Percentiles rank a stretch among this genome's conserved stretches.
phyloP scores from a whole-genome alignment of 169 alveolate species.

The Theileria annulata region DNA sequence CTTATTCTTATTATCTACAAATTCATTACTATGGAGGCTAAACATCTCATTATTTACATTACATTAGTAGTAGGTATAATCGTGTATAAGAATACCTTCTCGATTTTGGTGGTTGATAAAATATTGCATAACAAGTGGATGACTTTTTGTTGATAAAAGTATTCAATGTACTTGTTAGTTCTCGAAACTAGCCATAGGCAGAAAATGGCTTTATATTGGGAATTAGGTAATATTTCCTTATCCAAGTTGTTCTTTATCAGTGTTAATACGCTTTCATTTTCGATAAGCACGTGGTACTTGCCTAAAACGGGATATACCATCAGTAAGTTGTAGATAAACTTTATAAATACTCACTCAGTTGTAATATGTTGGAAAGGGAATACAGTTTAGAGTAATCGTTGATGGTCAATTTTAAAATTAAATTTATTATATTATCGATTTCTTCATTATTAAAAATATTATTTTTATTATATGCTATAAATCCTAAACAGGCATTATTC shows the following conservation, averaged over 20 bases:
- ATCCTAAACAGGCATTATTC: background rate
- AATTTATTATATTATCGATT: slow-evolving; percentile 17
- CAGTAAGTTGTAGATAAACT: background rate
- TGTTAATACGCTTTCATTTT: slow-evolving; percentile 44
- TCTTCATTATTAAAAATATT: slow-evolving; percentile 34
- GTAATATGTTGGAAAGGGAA: slow-evolving; percentile 50
- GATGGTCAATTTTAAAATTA: slow-evolving; percentile 9
- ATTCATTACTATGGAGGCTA: background rate
- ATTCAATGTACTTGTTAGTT: slow-evolving; percentile 61
- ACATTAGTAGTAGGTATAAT: too few species aligned
- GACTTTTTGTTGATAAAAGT: slow-evolving; percentile 60
- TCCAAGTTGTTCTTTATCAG: slow-evolving; percentile 62
- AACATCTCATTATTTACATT: too few species aligned
- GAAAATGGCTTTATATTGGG: slow-evolving; percentile 73
- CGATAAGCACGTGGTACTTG: slow-evolving; percentile 61
- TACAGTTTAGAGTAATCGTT: slow-evolving; percentile 50
- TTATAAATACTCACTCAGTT: slow-evolving; percentile 31
- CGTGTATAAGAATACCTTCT: too few species aligned
- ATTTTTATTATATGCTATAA: slow-evolving; percentile 29
- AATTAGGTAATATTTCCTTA: slow-evolving; percentile 49
- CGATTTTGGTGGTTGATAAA: slow-evolving; percentile 72
- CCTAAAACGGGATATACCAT: slow-evolving; percentile 29
- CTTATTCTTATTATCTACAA: slow-evolving; percentile 55
- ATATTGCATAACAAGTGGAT: slow-evolving; percentile 64
- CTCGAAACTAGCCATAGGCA: slow-evolving; percentile 75